phyloP scores from a whole-genome alignment of 2,329 filamentous ascomycete species.

The Hymenotorrendiella dingleyae region DNA sequence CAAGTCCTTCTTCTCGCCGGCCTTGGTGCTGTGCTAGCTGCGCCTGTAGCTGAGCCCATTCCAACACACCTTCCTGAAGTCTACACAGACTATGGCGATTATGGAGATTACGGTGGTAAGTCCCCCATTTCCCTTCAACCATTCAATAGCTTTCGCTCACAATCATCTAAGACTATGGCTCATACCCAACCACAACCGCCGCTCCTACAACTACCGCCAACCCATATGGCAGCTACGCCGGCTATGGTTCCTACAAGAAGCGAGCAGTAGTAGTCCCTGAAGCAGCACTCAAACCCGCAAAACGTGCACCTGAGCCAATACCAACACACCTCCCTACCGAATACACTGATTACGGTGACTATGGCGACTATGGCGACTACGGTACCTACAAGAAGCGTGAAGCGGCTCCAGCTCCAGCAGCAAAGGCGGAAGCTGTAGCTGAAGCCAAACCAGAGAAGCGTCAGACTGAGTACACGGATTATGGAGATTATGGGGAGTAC shows the following conservation, averaged over 20 bases:
- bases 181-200: not conserved
- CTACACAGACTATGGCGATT: conserved; percentile 13
- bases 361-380: conserved; percentile 9
- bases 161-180: too few species aligned
- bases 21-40: conserved; percentile 11
- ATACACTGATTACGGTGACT: conserved; percentile 10
- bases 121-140: not conserved
- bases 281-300: conserved; percentile 5
- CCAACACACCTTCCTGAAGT: conserved; percentile 5
- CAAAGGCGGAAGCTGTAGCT: not conserved
- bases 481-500: too few species aligned
- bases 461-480: too few species aligned
- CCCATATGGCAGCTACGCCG: not conserved
- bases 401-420: not conserved
- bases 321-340: too few species aligned
- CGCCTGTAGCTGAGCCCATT: conserved; percentile 11
- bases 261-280: not conserved
- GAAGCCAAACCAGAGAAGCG: too few species aligned
- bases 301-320: too few species aligned
- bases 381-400: not conserved
- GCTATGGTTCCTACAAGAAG: not conserved
- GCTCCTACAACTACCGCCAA: not conserved
- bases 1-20: conserved; percentile 13
- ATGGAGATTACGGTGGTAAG: not conserved
- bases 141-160: too few species aligned